Percentiles rank a stretch among this genome's conserved stretches.
These are phyloP conservation scores for Nannochloris sp. DNA, from an alignment of 139 green algal genomes.

Conservation along the genomic window DNA sequence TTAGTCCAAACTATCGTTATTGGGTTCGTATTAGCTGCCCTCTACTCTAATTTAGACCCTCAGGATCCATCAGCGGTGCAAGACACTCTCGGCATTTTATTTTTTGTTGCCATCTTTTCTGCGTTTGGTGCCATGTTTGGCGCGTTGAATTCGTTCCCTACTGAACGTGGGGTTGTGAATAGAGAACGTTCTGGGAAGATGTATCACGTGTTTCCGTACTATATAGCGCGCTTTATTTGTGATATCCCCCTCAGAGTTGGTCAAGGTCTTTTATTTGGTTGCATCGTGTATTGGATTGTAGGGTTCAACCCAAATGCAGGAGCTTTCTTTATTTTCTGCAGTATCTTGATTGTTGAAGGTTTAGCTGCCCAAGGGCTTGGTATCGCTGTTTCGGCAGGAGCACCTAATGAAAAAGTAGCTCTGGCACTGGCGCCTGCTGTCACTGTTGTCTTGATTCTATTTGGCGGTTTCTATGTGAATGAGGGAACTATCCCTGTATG, in stretches of 20 bases:
- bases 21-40: constrained; percentile 25
- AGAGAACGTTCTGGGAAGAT: constrained; percentile 24
- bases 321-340: constrained; percentile 47
- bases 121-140: constrained; percentile 22
- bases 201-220: constrained; percentile 47
- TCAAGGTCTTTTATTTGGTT: neutral
- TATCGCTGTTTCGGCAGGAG: constrained; percentile 12
- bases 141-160: constrained; percentile 33
- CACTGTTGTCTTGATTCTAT: constrained; percentile 44
- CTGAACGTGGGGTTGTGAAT: constrained; percentile 5
- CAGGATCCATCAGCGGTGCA: constrained; percentile 8
- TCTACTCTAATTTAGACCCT: constrained; percentile 36
- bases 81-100: constrained; percentile 29
- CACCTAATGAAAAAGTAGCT: constrained; percentile 19
- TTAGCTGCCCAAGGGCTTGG: constrained; percentile 21
- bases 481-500: neutral
- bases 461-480: constrained; percentile 29
- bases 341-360: constrained; percentile 26
- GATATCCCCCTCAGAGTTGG: constrained; percentile 32
- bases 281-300: constrained; percentile 28
- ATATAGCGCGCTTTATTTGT: constrained; percentile 37
- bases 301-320: constrained; percentile 30
- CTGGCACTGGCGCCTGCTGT: constrained; percentile 45
- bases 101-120: constrained; percentile 27
- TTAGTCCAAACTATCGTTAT: constrained; percentile 19